phyloP scores from a whole-genome alignment of 768 basidiomycete genomes.

The Rossbeevera mucosa region DNA sequence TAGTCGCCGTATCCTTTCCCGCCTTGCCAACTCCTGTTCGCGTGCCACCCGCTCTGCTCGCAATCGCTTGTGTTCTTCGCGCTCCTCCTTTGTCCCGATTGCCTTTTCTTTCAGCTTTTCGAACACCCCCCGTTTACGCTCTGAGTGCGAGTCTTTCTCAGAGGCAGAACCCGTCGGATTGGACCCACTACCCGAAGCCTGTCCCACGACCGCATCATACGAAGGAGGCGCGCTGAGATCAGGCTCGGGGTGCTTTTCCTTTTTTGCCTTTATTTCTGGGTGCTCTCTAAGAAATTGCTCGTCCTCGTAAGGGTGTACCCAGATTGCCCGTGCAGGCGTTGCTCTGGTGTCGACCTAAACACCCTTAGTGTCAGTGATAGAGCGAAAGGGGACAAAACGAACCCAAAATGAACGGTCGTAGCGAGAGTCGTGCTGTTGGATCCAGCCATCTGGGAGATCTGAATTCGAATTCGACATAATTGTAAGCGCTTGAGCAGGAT shows the following conservation, averaged over 20 bases:
- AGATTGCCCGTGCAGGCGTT: conserved; percentile 60
- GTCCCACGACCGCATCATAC: conserved; percentile 25
- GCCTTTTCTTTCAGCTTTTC: conserved; percentile 60
- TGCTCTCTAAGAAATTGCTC: conserved; percentile 56
- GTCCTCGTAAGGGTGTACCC: conserved; percentile 72
- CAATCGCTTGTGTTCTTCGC: conserved; percentile 40
- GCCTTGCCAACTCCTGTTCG: conserved; percentile 16
- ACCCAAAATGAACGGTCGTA: conserved; percentile 50
- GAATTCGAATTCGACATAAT: conserved; percentile 26
- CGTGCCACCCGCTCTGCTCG: conserved; percentile 28
- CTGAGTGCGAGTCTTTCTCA: conserved; percentile 2
- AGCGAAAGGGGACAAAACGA: neutral
- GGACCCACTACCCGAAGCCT: conserved; percentile 23
- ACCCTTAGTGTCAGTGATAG: neutral
- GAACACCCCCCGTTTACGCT: conserved; percentile 50
- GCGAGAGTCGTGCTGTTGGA: conserved; percentile 41
- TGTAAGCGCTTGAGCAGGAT: neutral
- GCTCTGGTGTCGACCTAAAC: conserved; percentile 59
- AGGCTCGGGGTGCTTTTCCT: conserved; percentile 9
- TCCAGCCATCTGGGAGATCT: conserved; percentile 56
- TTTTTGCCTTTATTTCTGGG: conserved; percentile 42
- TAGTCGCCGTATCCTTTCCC: conserved; percentile 16
- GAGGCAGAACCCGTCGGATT: neutral
- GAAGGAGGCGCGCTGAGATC: conserved; percentile 22
- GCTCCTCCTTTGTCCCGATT: conserved; percentile 60